These are phyloP conservation scores for Neoboletus magnificus DNA, from an alignment of 768 basidiomycete genomes.

Conservation along the genomic window DNA sequence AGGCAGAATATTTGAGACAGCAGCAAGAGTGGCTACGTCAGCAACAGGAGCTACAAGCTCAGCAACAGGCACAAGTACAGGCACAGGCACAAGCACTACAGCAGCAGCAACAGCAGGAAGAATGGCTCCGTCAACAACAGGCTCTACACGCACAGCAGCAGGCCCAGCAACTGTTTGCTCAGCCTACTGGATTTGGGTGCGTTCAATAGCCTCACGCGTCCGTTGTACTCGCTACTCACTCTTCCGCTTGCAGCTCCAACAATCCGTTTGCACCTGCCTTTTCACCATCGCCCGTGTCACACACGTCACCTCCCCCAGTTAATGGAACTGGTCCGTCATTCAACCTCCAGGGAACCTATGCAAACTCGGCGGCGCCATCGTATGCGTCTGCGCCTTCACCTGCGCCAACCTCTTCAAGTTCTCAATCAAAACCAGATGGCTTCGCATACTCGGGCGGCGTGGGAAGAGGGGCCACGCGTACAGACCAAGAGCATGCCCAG, in stretches of 20 bases:
- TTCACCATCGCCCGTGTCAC: constrained; percentile 29
- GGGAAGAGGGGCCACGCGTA: constrained; percentile 34
- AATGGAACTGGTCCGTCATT: constrained; percentile 48
- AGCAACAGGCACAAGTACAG: constrained; percentile 46
- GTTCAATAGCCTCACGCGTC: constrained; percentile 20
- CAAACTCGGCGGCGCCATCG: constrained; percentile 36
- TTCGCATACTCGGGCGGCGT: constrained; percentile 11
- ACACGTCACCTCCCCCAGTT: constrained; percentile 35
- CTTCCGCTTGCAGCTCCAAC: constrained; percentile 65
- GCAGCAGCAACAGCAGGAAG: constrained; percentile 50
- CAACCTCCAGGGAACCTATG: constrained; percentile 69
- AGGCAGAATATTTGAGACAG: constrained; percentile 45
- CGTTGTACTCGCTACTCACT: constrained; percentile 17
- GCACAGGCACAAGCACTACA: constrained; percentile 33
- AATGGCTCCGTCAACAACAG: constrained; percentile 65
- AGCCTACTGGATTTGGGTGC: constrained; percentile 77
- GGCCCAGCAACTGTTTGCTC: constrained; percentile 45
- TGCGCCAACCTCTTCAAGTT: constrained; percentile 36
- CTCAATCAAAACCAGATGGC: constrained; percentile 37
- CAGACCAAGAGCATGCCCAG: constrained; percentile 69
- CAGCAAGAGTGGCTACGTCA: constrained; percentile 73
- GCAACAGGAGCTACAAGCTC: constrained; percentile 49
- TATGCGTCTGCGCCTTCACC: constrained; percentile 41
- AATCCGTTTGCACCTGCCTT: constrained; percentile 81
- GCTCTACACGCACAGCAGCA: constrained; percentile 44